phyloP scores from a whole-genome alignment of 768 basidiomycete species.

The Xanthoconium purpureum region DNA sequence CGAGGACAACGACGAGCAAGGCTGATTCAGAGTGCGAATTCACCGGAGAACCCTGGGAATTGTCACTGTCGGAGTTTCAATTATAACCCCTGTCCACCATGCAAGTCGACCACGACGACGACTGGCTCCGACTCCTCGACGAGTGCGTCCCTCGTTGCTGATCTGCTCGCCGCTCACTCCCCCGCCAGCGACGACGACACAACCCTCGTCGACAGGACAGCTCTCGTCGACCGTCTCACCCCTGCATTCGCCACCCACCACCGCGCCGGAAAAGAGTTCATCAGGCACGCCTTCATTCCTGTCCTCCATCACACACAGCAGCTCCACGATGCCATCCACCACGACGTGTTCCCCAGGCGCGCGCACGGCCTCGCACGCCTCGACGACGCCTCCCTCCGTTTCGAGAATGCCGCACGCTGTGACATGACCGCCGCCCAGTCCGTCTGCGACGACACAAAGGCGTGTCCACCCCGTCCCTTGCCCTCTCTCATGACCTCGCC shows the following conservation, averaged over 20 bases:
- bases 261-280: conserved; percentile 26
- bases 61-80: conserved; percentile 21
- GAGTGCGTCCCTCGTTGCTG: conserved; percentile 13
- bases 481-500: conserved; percentile 13
- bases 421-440: conserved; percentile 43
- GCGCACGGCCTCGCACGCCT: conserved; percentile 47
- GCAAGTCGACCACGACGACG: conserved; percentile 18
- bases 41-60: conserved; percentile 6
- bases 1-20: neutral
- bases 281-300: conserved; percentile 35
- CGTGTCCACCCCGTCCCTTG: conserved; percentile 25
- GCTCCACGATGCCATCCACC: conserved; percentile 35
- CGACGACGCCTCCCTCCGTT: conserved; percentile 51
- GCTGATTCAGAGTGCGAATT: conserved; percentile 1
- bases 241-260: conserved; percentile 35
- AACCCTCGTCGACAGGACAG: conserved; percentile 41
- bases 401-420: conserved; percentile 44
- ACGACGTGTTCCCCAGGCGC: conserved; percentile 32
- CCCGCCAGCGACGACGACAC: conserved; percentile 35
- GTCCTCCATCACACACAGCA: conserved; percentile 34
- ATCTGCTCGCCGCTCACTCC: neutral
- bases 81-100: conserved; percentile 4
- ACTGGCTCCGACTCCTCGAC: conserved; percentile 29
- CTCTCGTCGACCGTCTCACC: conserved; percentile 48
- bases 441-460: conserved; percentile 43